Evolutionary conservation across 148 eudicot species (phyloP), one percentile per base, ranked within the genome.

Genomic region (Cornus controversa): DNA sequence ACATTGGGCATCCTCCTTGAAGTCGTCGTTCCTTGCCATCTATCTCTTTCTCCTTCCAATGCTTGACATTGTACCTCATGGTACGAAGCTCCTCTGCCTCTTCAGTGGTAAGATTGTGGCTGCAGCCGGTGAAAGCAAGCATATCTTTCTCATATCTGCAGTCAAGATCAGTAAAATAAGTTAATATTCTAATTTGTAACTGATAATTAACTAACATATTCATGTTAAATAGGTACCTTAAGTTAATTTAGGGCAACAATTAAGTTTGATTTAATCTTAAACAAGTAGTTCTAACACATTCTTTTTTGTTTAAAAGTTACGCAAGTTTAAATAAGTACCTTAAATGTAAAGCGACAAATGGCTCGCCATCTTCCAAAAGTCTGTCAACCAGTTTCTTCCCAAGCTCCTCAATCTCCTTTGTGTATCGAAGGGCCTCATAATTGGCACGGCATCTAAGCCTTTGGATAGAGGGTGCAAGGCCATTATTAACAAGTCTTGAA

Each of bases 61-160:
- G 90, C 75, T 83, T 68, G 6, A 86, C 86, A 16, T 18, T 67
- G 67, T 83, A 85, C 63, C 97, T 81, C 91, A 91, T 84, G 0
- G 5, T 24, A 1, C 85, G 87, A n/a, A 93, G 94, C 70, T 88
- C 90, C 72, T 81, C 80, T 0, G 80, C 77, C 78, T 93, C 94
- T 6, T 47, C 69, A 1, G 71, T 53, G 0, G 88, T 86, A 0
- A 91, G 80, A 57, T 91, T 89, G 78, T 91, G 94, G 70, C 83
- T 91, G 80, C 97, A 93, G 23, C 92, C 97, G 0, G 93, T 93
- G 85, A 93, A 91, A 6, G 97, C 90, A 1, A 93, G 89, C 89
- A 93, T 93, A 77, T 93, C 97, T 60, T 93, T 93, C 75, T 93
- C 97, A 18, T 93, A 93, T 75, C 97, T 90, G 75, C 64, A 70